Conservation (phyloP, 169 alveolate genomes). For the Plasmodium inui region DNA sequence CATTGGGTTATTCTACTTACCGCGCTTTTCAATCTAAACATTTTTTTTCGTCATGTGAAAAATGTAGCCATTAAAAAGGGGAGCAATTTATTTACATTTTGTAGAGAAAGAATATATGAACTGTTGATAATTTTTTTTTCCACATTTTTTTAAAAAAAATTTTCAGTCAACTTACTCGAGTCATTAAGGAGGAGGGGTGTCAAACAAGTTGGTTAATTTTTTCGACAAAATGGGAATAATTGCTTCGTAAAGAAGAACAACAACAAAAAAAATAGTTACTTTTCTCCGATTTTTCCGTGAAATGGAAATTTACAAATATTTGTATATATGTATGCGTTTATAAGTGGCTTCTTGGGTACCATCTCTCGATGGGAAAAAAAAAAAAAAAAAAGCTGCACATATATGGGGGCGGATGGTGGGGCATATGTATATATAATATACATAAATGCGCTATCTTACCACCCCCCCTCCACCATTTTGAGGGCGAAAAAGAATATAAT, state of each 20-base stretch:
- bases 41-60: background rate
- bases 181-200: background rate
- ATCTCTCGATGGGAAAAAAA: background rate
- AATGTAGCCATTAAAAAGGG: background rate
- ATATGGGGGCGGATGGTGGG: background rate
- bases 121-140: background rate
- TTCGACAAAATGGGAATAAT: background rate
- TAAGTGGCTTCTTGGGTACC: background rate
- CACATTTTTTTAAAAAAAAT: background rate
- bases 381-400: background rate
- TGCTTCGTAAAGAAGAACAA: background rate
- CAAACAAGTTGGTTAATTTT: background rate
- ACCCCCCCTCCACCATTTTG: background rate
- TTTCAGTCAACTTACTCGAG: background rate
- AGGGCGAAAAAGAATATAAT: background rate
- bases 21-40: background rate
- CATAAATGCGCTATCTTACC: background rate
- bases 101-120: background rate
- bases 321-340: background rate
- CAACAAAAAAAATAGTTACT: too few relatives aligned
- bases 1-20: background rate
- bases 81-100: background rate
- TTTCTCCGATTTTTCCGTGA: background rate
- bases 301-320: background rate
- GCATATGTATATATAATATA: too few relatives aligned